A percentile compares a stretch with the other conserved stretches of the same genome.
Evolutionary conservation across 2,329 filamentous ascomycete genomes (phyloP).

Genomic region (Fusarium verrucosum): DNA sequence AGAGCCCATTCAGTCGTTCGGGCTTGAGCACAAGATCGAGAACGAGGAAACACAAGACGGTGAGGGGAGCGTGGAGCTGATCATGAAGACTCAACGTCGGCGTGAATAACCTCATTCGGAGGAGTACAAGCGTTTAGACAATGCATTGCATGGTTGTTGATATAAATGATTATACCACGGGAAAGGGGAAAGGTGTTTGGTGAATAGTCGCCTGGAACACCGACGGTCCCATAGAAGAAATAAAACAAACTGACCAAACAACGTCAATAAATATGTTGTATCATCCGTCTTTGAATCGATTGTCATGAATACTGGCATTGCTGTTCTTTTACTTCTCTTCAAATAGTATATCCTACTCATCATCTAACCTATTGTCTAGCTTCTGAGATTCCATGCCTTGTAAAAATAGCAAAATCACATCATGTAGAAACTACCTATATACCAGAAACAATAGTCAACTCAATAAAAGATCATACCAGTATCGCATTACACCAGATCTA

Average conservation of each 20-base stretch:
- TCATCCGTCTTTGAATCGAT: not conserved
- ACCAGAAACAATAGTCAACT: too few relatives aligned
- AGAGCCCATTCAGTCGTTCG: not conserved
- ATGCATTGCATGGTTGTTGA: not conserved
- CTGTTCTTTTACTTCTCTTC: not conserved
- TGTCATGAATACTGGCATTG: not conserved
- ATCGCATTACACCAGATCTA: conserved; percentile 38
- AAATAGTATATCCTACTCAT: not conserved
- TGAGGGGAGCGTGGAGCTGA: not conserved
- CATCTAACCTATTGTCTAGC: not conserved
- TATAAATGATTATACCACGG: not conserved
- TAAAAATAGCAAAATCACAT: too few relatives aligned
- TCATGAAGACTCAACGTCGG: conserved; percentile 7
- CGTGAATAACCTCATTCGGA: not conserved
- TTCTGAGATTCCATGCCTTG: too few relatives aligned
- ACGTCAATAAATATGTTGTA: not conserved
- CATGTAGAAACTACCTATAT: too few relatives aligned
- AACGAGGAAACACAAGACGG: not conserved
- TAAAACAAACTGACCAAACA: not conserved
- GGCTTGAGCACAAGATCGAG: not conserved
- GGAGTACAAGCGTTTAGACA: not conserved
- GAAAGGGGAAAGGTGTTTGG: not conserved
- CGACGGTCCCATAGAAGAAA: not conserved
- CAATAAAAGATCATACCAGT: conserved; percentile 4
- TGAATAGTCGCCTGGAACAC: not conserved